Base-by-base conservation (phyloP, 1,284 basidiomycete species). In the Ustilago lituana region DNA sequence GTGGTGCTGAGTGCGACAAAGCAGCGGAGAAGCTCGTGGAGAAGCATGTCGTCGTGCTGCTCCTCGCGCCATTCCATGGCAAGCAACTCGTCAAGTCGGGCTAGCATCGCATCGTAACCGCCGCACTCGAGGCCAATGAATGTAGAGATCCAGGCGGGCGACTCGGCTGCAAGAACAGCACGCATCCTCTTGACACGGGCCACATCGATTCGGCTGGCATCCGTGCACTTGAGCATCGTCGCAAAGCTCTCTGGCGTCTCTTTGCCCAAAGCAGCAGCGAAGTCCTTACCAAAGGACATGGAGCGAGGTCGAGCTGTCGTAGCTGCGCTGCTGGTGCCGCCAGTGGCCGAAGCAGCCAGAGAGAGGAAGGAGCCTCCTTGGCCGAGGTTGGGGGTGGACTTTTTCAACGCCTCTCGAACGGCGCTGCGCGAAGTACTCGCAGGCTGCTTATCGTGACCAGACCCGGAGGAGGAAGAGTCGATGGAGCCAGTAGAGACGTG, bases 51-150 rank as follows among this genome's bases (percentile, higher is more conserved):
- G 78, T 97, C 95, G 74, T 96, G 94, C 80, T 97, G 94, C 81
- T 99, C 95, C 82, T 98, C 95, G 65, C 94, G 89, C 95, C 95
- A 99, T 84, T 98, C 95, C 45, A 98, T 88, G 68, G 93, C 90
- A 0, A 98, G 85, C 10, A 98, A 86, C 82, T 98, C 95, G 63
- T 93, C 91, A n/a, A 98, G 84, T 41, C 93, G 86, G 1, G 89
- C 89, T 22, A 97, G 83, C 33, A 99, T 84, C 0, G 90, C 89
- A 5, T 87, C 86, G 77, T 98, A 98, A 1, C 96, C 95, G 6
- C 93, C 92, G 19, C 54, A 58, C 20, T 70, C 58, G 10, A 87
- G 82, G 45, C 87, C 86, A 37, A 97, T 80, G 80, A 98, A 98
- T n/a, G 90, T 88, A 64, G 90, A 86, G n/a, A 96, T 89, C 95